phyloP scores from a whole-genome alignment of 176 grass and related monocot species.

The Rhipidocladum racemiflorum region DNA sequence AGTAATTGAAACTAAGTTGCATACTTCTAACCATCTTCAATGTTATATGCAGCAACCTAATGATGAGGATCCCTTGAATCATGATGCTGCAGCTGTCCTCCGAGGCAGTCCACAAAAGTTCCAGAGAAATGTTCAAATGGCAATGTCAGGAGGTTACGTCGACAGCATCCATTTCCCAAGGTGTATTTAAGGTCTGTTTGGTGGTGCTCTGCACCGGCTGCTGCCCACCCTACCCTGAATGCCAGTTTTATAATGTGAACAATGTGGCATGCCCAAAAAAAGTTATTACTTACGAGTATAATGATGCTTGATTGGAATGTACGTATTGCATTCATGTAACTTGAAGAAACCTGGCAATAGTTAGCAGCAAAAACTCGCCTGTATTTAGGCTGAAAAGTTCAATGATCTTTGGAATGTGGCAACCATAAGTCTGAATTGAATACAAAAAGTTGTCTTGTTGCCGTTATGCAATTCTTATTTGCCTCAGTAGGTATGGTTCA shows the following conservation, averaged over 20 bases:
- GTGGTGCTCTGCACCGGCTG: background rate
- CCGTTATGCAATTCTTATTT: background rate
- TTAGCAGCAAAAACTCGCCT: background rate
- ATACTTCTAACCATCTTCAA: background rate
- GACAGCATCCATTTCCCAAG: constrained; percentile 47
- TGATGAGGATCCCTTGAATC: constrained; percentile 69
- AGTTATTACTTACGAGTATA: background rate
- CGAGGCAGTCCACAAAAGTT: constrained; percentile 61
- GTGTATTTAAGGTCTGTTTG: constrained; percentile 34
- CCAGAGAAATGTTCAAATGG: constrained; percentile 58
- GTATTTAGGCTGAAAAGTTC: background rate
- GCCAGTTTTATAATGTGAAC: constrained; percentile 5
- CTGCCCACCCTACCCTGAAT: background rate
- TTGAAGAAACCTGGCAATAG: constrained; percentile 7
- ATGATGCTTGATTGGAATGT: constrained; percentile 16
- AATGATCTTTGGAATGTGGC: background rate
- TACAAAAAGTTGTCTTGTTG: background rate
- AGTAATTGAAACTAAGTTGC: background rate
- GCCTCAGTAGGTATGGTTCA: background rate
- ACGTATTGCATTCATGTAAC: background rate
- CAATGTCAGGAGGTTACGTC: constrained; percentile 56
- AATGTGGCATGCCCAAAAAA: constrained; percentile 1
- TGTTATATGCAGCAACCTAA: constrained; percentile 54
- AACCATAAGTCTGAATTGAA: background rate
- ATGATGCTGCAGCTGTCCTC: constrained; percentile 54